Evolutionary conservation across 495 filamentous ascomycete species (phyloP).

Genomic region (Penicillium tannophilum): DNA sequence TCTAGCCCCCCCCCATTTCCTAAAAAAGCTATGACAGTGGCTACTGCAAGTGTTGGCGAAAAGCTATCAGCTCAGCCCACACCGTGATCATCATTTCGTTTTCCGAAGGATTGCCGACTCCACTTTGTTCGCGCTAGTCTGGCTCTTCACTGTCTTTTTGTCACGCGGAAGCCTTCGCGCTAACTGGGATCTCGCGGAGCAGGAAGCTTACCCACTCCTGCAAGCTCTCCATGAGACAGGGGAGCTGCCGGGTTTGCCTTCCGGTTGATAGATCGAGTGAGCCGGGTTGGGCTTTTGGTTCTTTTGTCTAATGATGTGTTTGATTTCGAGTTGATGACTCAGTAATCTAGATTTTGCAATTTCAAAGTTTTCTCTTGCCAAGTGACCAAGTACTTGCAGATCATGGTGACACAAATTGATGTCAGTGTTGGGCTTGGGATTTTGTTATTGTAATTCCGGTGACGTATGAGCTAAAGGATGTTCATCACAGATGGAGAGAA

Average conservation of each 20-base stretch:
- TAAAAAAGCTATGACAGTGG: neutral
- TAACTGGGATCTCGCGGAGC: constrained; percentile 4
- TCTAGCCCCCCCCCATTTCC: neutral
- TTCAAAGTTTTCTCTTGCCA: neutral
- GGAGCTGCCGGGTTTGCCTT: neutral
- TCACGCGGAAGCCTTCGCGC: constrained; percentile 21
- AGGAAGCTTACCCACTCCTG: constrained; percentile 4
- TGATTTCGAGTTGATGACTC: neutral
- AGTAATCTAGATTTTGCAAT: neutral
- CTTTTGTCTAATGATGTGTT: neutral
- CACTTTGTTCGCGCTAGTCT: constrained; percentile 14
- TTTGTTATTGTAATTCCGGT: neutral
- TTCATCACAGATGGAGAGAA: constrained; percentile 2
- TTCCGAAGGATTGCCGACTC: constrained; percentile 4
- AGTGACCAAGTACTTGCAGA: constrained; percentile 7
- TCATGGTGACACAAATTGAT: constrained; percentile 15
- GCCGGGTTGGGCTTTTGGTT: neutral
- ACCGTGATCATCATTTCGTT: constrained; percentile 2
- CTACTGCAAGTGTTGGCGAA: neutral
- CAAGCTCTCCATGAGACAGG: neutral
- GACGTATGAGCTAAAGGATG: constrained; percentile 6
- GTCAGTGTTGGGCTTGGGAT: constrained; percentile 4
- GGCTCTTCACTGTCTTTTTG: constrained; percentile 16
- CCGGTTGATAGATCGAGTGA: constrained; percentile 10
- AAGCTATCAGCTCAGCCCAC: constrained; percentile 11